Percentiles rank a stretch among this genome's conserved stretches.
These are phyloP conservation scores for Xylaria cubensis DNA, from an alignment of 495 filamentous ascomycete species.

Conservation along the genomic window DNA sequence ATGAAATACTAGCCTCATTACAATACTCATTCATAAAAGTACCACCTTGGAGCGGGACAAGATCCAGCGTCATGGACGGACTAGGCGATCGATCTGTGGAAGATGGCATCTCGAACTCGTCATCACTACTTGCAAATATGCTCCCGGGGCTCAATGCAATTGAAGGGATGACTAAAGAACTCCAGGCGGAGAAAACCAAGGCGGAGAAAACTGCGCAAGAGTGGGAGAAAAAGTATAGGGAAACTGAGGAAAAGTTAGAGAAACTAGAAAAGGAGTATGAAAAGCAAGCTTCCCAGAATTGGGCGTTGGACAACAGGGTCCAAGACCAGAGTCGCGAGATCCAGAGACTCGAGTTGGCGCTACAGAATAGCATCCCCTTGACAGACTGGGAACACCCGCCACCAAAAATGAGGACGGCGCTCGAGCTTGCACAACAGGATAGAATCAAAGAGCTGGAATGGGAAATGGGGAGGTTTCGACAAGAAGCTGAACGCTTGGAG, in stretches of 20 bases:
- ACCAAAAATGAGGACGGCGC: background rate
- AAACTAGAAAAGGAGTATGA: background rate
- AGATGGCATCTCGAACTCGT: background rate
- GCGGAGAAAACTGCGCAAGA: background rate
- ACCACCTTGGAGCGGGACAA: background rate
- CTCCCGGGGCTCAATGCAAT: background rate
- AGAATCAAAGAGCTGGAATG: background rate
- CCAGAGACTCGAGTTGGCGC: background rate
- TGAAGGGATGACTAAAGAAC: background rate
- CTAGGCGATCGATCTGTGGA: background rate
- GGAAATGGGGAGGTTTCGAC: background rate
- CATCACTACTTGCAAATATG: background rate
- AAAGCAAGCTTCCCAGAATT: background rate
- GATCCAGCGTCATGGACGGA: background rate
- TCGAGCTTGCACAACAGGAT: background rate
- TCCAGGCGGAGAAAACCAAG: background rate
- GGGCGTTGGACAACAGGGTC: background rate
- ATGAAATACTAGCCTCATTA: background rate
- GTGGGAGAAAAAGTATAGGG: background rate
- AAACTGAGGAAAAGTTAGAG: background rate
- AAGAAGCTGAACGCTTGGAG: background rate
- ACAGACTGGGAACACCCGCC: background rate
- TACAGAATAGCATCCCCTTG: background rate
- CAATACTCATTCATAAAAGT: background rate
- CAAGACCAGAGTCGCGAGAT: background rate